Conservation (phyloP, 805 yeast genomes). For the Suhomyces canberraensis region DNA sequence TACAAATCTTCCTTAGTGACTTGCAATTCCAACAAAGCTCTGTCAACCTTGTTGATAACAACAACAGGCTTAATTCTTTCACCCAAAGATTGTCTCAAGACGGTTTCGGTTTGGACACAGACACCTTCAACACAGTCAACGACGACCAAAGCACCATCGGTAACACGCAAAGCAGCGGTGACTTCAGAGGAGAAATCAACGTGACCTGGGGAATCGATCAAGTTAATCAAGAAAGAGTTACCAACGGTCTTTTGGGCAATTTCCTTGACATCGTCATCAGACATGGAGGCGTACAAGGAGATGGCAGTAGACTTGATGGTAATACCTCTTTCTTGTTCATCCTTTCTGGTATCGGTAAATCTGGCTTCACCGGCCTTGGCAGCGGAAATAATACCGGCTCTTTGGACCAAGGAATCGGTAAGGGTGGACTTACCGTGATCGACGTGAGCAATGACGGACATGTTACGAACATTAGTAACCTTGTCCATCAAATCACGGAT, state of each 20-base stretch:
- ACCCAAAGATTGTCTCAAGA: conserved; percentile 97
- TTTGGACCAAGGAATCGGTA: conserved; percentile 98
- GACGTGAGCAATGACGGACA: conserved; percentile 99
- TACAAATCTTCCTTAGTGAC: conserved; percentile 98
- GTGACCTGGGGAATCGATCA: conserved; percentile 99
- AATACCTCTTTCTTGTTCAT: conserved; percentile 99
- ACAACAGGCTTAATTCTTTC: conserved; percentile 99
- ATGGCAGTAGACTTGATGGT: conserved; percentile 99
- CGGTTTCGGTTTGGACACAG: conserved; percentile 99
- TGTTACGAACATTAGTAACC: conserved; percentile 99
- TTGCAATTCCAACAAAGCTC: conserved; percentile 98
- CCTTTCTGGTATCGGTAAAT: conserved; percentile 99
- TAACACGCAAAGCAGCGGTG: conserved; percentile 99
- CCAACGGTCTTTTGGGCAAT: conserved; percentile 92
- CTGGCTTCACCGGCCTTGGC: conserved; percentile 99
- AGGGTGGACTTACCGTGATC: conserved; percentile 99
- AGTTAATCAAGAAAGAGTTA: conserved; percentile 92
- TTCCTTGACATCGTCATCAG: conserved; percentile 79
- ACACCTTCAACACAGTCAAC: conserved; percentile 99
- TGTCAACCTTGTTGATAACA: conserved; percentile 97
- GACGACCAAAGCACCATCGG: conserved; percentile 99
- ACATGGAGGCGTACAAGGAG: conserved; percentile 87
- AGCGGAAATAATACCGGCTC: conserved; percentile 99
- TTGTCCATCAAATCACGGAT: conserved; percentile 99
- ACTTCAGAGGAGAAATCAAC: conserved; percentile 99